Conservation (phyloP, 1,284 basidiomycete species). For the Ceratobasidium sp. region DNA sequence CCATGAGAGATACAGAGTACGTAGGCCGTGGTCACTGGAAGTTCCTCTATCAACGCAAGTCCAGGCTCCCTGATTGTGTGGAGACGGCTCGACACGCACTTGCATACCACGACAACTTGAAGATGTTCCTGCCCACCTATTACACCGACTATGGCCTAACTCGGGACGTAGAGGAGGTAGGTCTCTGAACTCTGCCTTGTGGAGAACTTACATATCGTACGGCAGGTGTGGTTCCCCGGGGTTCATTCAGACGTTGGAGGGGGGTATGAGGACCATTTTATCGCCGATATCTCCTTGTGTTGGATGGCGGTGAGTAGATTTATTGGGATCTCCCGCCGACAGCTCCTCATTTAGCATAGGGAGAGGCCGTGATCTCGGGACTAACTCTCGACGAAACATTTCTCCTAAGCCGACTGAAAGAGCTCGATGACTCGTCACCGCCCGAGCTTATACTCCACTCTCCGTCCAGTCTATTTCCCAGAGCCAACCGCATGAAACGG, state of each 20-base stretch:
- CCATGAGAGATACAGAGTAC: constrained; percentile 3
- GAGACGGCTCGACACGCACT: constrained; percentile 43
- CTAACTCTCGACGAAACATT: constrained; percentile 21
- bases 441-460: constrained; percentile 21
- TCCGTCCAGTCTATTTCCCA: constrained; percentile 1
- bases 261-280: constrained; percentile 43
- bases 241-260: constrained; percentile 48
- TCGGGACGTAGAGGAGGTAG: constrained; percentile 11
- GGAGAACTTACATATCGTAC: no score
- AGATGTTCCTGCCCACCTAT: constrained; percentile 19
- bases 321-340: neutral
- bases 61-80: constrained; percentile 13
- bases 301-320: constrained; percentile 45
- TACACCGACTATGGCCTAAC: neutral
- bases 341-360: neutral
- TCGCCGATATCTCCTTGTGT: constrained; percentile 44
- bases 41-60: neutral
- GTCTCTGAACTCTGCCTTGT: neutral
- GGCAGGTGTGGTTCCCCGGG: constrained; percentile 45
- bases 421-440: neutral
- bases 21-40: neutral
- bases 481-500: constrained; percentile 13
- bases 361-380: constrained; percentile 22
- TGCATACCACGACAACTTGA: constrained; percentile 39
- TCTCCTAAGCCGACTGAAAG: neutral